Conservation (phyloP, 441 rosid species). For the Hypseocharis bilobata region DNA sequence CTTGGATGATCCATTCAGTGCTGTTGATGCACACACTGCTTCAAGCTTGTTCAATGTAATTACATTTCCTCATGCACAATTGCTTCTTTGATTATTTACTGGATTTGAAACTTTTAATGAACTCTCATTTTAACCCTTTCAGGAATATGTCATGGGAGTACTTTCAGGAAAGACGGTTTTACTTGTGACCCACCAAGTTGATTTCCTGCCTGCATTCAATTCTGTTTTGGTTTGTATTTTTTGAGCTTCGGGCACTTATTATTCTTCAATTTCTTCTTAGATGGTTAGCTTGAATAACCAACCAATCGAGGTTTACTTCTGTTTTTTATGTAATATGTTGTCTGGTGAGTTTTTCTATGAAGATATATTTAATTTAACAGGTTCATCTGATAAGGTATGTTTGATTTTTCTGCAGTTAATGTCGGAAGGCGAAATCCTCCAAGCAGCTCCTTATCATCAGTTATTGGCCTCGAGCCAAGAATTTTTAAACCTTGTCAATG, state of each 20-base stretch:
- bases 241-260: neutral
- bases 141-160: conserved; percentile 81
- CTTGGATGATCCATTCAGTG: conserved; percentile 94
- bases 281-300: neutral
- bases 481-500: conserved; percentile 81
- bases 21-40: conserved; percentile 95
- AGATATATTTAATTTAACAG: neutral
- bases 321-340: no score
- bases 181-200: conserved; percentile 93
- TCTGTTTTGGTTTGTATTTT: conserved; percentile 58
- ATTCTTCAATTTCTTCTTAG: neutral
- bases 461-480: conserved; percentile 53
- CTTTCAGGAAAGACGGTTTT: conserved; percentile 65
- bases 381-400: neutral
- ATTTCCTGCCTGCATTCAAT: conserved; percentile 85
- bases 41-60: conserved; percentile 75
- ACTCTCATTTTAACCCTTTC: conserved; percentile 27
- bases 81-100: neutral
- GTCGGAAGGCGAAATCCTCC: conserved; percentile 75
- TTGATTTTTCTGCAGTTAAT: conserved; percentile 50
- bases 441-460: conserved; percentile 67
- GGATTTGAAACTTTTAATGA: conserved; percentile 1
- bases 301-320: no score
- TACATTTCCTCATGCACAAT: neutral
- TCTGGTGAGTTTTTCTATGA: no score